Percentiles rank a stretch among this genome's conserved stretches.
These are phyloP conservation scores for Dactylis glomerata DNA, from an alignment of 176 grass and related monocot genomes.

Conservation along the genomic window DNA sequence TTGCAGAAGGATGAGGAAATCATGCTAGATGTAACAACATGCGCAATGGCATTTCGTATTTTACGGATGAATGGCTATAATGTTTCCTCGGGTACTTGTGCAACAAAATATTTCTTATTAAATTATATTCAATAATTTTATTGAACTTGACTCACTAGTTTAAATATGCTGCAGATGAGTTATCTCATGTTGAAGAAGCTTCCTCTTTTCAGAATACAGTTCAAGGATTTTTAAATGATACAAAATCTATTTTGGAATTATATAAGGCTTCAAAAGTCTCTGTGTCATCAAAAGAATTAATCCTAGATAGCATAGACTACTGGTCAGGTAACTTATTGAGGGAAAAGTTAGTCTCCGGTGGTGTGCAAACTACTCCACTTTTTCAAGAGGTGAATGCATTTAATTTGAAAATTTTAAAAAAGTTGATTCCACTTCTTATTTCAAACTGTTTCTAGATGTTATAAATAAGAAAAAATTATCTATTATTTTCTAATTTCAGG, in stretches of 20 bases:
- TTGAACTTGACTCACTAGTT: too few species aligned
- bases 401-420: too few species aligned
- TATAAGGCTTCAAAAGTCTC: constrained; percentile 65
- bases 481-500: constrained; percentile 30
- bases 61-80: constrained; percentile 65
- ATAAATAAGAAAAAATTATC: too few species aligned
- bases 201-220: constrained; percentile 47
- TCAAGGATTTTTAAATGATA: constrained; percentile 65
- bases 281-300: constrained; percentile 39
- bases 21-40: constrained; percentile 44
- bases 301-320: constrained; percentile 53
- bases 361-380: neutral
- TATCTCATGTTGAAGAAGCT: constrained; percentile 40
- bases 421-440: too few species aligned
- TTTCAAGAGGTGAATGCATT: constrained; percentile 60
- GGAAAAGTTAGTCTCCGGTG: constrained; percentile 21
- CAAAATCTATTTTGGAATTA: constrained; percentile 57
- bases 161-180: constrained; percentile 38
- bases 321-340: constrained; percentile 58
- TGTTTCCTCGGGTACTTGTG: constrained; percentile 60
- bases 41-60: constrained; percentile 68
- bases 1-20: constrained; percentile 65
- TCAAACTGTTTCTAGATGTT: too few species aligned
- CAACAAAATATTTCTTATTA: too few species aligned
- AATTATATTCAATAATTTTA: too few species aligned